Evolutionary conservation across 345 rosid species (phyloP).

Genomic region (Eucalyptus erythrocorys): DNA sequence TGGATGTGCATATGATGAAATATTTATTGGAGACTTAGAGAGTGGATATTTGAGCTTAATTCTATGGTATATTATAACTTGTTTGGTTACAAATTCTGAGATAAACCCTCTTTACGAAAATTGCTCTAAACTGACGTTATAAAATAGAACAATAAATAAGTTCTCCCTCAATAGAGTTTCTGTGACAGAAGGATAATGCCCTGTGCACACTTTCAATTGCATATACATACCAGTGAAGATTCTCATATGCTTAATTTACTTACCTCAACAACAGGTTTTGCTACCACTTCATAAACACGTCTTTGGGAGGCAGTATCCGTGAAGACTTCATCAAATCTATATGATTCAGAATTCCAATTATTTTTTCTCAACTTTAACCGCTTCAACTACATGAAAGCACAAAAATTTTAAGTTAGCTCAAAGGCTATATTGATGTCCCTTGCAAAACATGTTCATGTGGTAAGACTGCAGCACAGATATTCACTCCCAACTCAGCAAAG

Average conservation of each 20-base stretch:
- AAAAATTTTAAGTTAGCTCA: neutral
- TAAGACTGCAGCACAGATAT: neutral
- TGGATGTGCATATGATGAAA: neutral
- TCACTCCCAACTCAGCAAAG: neutral
- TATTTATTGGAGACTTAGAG: neutral
- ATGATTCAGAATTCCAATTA: slow-evolving; percentile 87
- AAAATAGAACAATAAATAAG: neutral
- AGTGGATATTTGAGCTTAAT: neutral
- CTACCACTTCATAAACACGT: slow-evolving; percentile 86
- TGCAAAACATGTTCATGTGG: neutral
- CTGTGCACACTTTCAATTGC: neutral
- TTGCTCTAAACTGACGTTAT: neutral
- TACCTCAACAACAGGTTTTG: slow-evolving; percentile 93
- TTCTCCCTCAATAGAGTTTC: neutral
- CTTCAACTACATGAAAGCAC: slow-evolving; percentile 41
- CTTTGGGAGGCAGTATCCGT: slow-evolving; percentile 80
- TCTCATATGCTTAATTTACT: neutral
- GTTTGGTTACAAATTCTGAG: neutral
- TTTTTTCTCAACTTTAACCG: slow-evolving; percentile 74
- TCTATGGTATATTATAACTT: neutral
- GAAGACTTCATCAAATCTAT: slow-evolving; percentile 73
- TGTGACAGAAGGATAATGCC: neutral
- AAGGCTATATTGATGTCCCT: neutral
- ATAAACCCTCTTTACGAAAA: neutral
- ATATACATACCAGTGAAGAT: neutral